These are phyloP conservation scores for Paramyrothecium roridum DNA, from an alignment of 2,329 filamentous ascomycete species.

Conservation along the genomic window DNA sequence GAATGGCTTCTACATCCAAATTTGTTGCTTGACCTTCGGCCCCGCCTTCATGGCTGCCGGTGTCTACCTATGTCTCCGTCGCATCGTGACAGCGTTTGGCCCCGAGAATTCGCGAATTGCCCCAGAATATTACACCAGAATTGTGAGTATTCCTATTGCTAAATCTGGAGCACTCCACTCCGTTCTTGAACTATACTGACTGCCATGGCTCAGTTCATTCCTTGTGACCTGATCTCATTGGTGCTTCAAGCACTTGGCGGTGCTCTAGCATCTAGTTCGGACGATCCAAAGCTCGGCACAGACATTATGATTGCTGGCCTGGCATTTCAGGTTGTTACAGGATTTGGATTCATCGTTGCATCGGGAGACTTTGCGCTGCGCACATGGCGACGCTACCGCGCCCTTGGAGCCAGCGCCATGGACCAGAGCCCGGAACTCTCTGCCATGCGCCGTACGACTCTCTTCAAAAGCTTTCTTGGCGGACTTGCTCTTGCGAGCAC, in stretches of 20 bases:
- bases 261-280: conserved; percentile 41
- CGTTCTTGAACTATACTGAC: background rate
- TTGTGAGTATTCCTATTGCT: conserved; percentile 27
- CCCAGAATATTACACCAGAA: conserved; percentile 41
- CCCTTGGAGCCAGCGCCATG: conserved; percentile 24
- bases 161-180: background rate
- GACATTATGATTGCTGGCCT: conserved; percentile 64
- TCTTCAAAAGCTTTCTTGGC: conserved; percentile 49
- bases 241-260: conserved; percentile 57
- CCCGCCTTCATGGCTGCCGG: conserved; percentile 61
- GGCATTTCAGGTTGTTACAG: conserved; percentile 53
- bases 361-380: conserved; percentile 43
- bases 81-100: conserved; percentile 41
- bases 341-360: conserved; percentile 48
- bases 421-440: conserved; percentile 28
- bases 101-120: conserved; percentile 39
- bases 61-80: conserved; percentile 57
- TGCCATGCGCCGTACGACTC: conserved; percentile 29
- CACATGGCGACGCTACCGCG: conserved; percentile 23
- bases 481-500: conserved; percentile 53
- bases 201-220: conserved; percentile 45
- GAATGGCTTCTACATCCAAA: conserved; percentile 47
- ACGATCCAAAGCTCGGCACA: conserved; percentile 38
- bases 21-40: conserved; percentile 57
- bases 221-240: conserved; percentile 58